These are phyloP conservation scores for Xanthoceras sorbifolium DNA, from an alignment of 345 rosid genomes.

Conservation along the genomic window DNA sequence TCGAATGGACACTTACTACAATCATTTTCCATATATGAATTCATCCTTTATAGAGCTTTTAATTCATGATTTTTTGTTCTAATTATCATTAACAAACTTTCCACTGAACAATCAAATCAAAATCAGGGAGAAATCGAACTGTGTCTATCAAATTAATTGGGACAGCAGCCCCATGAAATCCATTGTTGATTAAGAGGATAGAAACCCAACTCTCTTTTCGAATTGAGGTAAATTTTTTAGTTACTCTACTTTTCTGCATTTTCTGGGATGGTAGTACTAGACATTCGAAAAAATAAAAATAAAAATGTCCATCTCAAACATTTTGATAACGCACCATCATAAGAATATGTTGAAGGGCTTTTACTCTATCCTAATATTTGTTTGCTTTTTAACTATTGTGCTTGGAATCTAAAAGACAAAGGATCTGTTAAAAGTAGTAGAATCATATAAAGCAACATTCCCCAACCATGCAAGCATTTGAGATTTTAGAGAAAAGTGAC, in stretches of 20 bases:
- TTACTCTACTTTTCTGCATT: too few relatives aligned
- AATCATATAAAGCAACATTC: neutral
- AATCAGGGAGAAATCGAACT: neutral
- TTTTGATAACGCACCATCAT: too few relatives aligned
- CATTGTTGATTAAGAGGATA: neutral
- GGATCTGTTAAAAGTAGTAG: neutral
- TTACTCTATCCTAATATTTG: too few relatives aligned
- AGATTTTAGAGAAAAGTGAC: neutral
- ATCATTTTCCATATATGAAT: neutral
- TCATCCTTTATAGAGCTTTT: conserved; percentile 6
- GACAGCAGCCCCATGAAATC: neutral
- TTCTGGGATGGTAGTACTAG: too few relatives aligned
- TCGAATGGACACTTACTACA: neutral
- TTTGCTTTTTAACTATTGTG: neutral
- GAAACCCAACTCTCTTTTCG: neutral
- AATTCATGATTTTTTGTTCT: neutral
- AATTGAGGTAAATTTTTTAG: too few relatives aligned
- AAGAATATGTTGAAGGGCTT: too few relatives aligned
- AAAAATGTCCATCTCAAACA: too few relatives aligned
- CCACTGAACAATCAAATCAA: too few relatives aligned
- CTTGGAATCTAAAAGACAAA: neutral
- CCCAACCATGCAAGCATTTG: neutral
- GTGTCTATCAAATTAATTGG: neutral
- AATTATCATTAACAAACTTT: too few relatives aligned
- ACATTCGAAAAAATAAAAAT: too few relatives aligned